Evolutionary conservation across 352 stramenopile species (phyloP).

Genomic region (Globisporangium ultimum): DNA sequence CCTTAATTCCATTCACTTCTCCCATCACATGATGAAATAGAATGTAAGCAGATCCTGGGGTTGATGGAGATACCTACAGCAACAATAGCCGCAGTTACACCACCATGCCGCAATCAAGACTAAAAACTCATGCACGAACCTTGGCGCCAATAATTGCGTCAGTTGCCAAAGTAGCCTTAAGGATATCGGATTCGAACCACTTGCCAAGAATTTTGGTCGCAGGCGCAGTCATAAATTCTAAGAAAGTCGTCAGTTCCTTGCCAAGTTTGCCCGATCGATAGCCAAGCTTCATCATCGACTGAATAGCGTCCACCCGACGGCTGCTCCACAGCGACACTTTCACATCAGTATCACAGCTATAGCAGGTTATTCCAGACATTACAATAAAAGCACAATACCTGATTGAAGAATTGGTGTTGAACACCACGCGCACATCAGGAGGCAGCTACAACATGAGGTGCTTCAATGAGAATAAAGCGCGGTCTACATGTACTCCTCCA

Average conservation of each 20-base stretch:
- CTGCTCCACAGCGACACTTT: constrained; percentile 16
- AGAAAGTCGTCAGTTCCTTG: constrained; percentile 72
- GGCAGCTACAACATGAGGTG: constrained; percentile 35
- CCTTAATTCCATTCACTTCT: constrained; percentile 85
- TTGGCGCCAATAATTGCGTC: constrained; percentile 91
- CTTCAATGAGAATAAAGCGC: no score
- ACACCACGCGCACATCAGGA: constrained; percentile 66
- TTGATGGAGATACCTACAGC: constrained; percentile 68
- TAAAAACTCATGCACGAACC: constrained; percentile 19
- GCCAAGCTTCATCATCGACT: constrained; percentile 60
- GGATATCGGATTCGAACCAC: constrained; percentile 89
- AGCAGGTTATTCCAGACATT: no score
- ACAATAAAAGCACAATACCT: constrained; percentile 15
- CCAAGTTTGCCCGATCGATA: constrained; percentile 67
- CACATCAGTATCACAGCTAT: no score
- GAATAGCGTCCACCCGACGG: constrained; percentile 58
- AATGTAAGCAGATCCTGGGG: constrained; percentile 87
- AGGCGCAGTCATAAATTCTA: constrained; percentile 87
- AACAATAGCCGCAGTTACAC: neutral
- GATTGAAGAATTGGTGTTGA: constrained; percentile 44
- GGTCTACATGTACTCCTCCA: no score
- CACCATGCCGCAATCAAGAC: neutral
- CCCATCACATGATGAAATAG: constrained; percentile 92
- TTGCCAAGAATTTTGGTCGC: constrained; percentile 86
- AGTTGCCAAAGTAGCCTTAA: constrained; percentile 90